These are phyloP conservation scores for Ascochyta pisi DNA, from an alignment of 2,329 filamentous ascomycete species.

Conservation along the genomic window DNA sequence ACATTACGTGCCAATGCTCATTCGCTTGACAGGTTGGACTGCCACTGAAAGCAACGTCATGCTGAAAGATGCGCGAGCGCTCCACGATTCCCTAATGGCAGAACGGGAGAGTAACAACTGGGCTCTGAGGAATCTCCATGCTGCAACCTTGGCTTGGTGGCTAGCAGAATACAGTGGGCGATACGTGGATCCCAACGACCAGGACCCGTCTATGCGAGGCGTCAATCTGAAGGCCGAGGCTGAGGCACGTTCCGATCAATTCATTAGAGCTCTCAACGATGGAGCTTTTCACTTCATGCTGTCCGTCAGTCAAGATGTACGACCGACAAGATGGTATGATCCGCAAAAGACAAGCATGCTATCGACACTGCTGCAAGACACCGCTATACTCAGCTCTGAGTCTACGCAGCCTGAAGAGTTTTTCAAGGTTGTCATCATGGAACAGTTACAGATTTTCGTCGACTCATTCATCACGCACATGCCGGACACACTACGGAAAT, in stretches of 20 bases:
- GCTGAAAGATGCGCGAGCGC: conserved; percentile 70
- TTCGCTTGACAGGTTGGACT: conserved; percentile 77
- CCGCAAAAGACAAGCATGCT: conserved; percentile 83
- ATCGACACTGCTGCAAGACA: conserved; percentile 81
- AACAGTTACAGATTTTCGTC: conserved; percentile 83
- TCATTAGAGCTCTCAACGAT: conserved; percentile 80
- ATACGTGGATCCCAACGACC: conserved; percentile 75
- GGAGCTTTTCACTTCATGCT: conserved; percentile 93
- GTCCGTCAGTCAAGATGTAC: conserved; percentile 81
- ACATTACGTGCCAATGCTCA: conserved; percentile 82
- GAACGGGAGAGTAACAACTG: conserved; percentile 73
- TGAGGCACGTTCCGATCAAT: conserved; percentile 73
- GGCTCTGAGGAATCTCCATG: conserved; percentile 77
- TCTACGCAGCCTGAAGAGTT: conserved; percentile 71
- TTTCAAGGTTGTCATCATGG: conserved; percentile 76
- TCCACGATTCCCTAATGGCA: conserved; percentile 73
- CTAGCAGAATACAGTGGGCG: conserved; percentile 90
- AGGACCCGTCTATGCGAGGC: conserved; percentile 56
- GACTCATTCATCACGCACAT: conserved; percentile 95
- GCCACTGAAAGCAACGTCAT: conserved; percentile 74
- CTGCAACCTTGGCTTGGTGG: conserved; percentile 84
- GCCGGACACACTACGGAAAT: conserved; percentile 84
- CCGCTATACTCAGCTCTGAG: conserved; percentile 72
- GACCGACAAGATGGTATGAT: conserved; percentile 84
- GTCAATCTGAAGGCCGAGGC: conserved; percentile 73